These are phyloP conservation scores for Quercus parvula DNA, from an alignment of 306 rosid genomes.

Conservation along the genomic window DNA sequence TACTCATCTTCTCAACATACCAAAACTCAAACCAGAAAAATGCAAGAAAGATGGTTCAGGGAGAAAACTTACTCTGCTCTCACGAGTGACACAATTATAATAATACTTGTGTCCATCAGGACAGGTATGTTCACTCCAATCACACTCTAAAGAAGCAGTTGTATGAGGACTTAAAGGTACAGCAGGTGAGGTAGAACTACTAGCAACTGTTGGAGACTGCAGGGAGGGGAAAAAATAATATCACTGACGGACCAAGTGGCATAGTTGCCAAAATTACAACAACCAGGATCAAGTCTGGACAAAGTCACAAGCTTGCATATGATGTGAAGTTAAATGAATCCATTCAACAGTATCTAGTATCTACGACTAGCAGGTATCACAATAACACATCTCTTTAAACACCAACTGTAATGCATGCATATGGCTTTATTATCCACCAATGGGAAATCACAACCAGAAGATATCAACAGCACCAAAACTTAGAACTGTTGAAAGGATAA, in stretches of 20 bases:
- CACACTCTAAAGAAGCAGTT: slow-evolving; percentile 57
- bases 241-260: neutral
- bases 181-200: slow-evolving; percentile 30
- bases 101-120: slow-evolving; percentile 84
- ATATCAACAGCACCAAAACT: slow-evolving; percentile 11
- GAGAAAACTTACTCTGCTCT: slow-evolving; percentile 69
- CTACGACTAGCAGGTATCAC: neutral
- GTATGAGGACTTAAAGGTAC: slow-evolving; percentile 34
- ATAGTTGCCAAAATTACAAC: neutral
- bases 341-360: neutral
- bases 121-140: slow-evolving; percentile 90
- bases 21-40: slow-evolving; percentile 16
- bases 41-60: slow-evolving; percentile 22
- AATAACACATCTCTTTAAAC: neutral
- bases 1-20: slow-evolving; percentile 14
- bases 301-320: neutral
- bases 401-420: slow-evolving; percentile 12
- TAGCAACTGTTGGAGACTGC: slow-evolving; percentile 39
- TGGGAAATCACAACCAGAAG: slow-evolving; percentile 9
- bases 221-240: slow-evolving; percentile 20
- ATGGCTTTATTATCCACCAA: slow-evolving; percentile 7
- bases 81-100: slow-evolving; percentile 70
- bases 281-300: neutral
- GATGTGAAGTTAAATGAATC: slow-evolving; percentile 13
- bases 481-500: neutral